Evolutionary conservation across 208 protist genomes (phyloP).

Genomic region (Naegleria lovaniensis): DNA sequence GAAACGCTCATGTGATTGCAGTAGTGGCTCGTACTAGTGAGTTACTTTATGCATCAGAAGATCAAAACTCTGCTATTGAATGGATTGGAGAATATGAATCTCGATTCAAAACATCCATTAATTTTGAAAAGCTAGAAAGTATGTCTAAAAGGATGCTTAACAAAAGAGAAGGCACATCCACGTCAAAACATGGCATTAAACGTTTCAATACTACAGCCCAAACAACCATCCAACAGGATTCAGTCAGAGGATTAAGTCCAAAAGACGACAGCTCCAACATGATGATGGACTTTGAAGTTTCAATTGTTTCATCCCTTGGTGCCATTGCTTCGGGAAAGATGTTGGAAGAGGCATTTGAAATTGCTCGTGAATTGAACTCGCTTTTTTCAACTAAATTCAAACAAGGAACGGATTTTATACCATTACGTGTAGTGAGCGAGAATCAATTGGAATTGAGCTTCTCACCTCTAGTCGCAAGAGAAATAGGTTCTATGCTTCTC

Average conservation of each 20-base stretch:
- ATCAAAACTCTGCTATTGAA: background rate
- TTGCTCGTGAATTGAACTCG: background rate
- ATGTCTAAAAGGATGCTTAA: background rate
- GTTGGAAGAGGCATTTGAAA: background rate
- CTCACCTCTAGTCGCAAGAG: background rate
- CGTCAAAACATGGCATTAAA: too few species aligned
- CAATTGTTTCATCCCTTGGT: background rate
- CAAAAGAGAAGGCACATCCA: too few species aligned
- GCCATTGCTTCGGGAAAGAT: background rate
- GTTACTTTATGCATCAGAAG: background rate
- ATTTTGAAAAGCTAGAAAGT: background rate
- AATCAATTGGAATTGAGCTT: background rate
- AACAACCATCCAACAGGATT: too few species aligned
- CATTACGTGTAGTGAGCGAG: background rate
- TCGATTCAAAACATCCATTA: background rate
- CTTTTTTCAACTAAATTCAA: background rate
- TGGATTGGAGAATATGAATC: background rate
- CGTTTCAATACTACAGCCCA: too few species aligned
- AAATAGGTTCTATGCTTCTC: background rate
- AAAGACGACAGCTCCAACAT: too few species aligned
- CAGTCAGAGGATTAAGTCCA: too few species aligned
- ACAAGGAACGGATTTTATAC: background rate
- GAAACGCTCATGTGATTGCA: too few species aligned
- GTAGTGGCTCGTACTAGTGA: background rate
- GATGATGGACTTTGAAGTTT: background rate